Conservation (phyloP, 192 early-diverging fungal species). For the Dispira parvispora region DNA sequence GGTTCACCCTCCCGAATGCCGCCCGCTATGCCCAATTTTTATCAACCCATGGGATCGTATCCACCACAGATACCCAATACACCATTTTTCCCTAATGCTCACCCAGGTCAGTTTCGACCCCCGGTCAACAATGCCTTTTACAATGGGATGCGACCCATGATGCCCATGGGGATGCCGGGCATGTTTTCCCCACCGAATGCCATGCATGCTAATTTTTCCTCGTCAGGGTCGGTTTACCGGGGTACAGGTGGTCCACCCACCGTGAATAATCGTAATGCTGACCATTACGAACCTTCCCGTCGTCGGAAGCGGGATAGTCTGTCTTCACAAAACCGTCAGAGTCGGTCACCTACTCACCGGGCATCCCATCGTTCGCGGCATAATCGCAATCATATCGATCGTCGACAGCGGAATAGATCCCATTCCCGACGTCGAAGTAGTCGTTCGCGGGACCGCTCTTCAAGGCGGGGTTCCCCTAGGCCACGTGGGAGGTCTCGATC, state of each 20-base stretch:
- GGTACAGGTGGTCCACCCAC: not conserved
- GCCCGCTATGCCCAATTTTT: too few species aligned
- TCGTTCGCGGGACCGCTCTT: not conserved
- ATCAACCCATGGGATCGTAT: too few species aligned
- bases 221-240: not conserved
- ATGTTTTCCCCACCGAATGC: not conserved
- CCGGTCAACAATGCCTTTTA: too few species aligned
- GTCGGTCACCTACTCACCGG: not conserved
- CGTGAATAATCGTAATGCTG: not conserved
- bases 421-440: not conserved
- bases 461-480: not conserved
- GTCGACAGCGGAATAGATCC: not conserved
- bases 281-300: not conserved
- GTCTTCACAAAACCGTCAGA: not conserved
- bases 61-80: too few species aligned
- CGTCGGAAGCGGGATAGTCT: not conserved
- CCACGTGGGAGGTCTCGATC: not conserved
- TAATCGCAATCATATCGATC: not conserved
- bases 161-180: not conserved
- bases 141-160: too few species aligned
- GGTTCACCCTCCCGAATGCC: too few species aligned
- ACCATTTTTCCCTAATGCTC: too few species aligned
- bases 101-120: too few species aligned
- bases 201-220: not conserved
- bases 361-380: not conserved